Evolutionary conservation across 2,329 filamentous ascomycete species (phyloP).

Genomic region (Cladobotryum protrusum): DNA sequence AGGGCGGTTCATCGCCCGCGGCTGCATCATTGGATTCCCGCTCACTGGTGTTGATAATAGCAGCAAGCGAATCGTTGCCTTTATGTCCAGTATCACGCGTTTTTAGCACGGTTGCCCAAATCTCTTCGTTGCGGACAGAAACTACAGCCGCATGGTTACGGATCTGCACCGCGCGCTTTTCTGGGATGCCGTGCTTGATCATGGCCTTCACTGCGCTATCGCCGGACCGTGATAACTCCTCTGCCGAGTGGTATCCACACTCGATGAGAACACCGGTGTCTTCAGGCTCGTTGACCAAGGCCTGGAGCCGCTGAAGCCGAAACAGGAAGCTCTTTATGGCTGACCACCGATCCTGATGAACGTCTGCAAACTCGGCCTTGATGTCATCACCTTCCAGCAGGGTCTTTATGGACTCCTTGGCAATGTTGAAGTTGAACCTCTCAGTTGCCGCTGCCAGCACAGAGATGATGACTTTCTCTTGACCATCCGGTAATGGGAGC

Average conservation of each 20-base stretch:
- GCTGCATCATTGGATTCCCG: neutral
- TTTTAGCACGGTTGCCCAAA: neutral
- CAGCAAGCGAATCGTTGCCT: neutral
- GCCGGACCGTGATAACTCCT: neutral
- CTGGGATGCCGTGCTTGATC: neutral
- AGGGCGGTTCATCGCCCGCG: neutral
- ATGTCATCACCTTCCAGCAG: neutral
- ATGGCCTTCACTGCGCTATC: neutral
- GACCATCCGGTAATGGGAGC: neutral
- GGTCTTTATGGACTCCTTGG: neutral
- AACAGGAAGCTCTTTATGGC: neutral
- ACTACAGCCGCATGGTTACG: neutral
- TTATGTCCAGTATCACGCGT: neutral
- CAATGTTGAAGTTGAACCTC: neutral
- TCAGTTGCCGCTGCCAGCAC: neutral
- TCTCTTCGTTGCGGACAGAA: neutral
- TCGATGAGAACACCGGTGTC: neutral
- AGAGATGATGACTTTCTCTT: neutral
- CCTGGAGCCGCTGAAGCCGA: neutral
- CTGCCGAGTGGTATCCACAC: neutral
- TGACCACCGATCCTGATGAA: neutral
- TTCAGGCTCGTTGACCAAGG: neutral
- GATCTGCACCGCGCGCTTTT: neutral
- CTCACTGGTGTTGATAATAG: neutral
- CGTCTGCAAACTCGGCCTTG: neutral